Evolutionary conservation across 148 eudicot species (phyloP), one percentile per base, ranked within the genome.

Genomic region (Camellia granthamiana): DNA sequence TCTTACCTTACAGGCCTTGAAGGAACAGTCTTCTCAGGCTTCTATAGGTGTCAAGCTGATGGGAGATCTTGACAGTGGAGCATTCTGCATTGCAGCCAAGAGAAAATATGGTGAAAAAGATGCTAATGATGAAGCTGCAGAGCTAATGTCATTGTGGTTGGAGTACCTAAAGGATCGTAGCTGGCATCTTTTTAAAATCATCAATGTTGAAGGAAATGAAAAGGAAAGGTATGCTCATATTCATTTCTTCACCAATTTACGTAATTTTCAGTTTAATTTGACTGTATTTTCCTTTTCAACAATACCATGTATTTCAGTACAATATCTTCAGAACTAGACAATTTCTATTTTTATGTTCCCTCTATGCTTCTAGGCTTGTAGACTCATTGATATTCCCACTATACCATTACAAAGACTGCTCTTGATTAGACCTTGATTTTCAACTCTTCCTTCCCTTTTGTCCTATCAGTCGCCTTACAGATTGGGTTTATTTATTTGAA

Each of bases 171-270:
- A 78, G 79, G 85, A 89, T 82, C 78, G 89, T 30, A 30, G 78
- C 63, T 91, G 93, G 91, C 86, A 91, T 76, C 93, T 91, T 74
- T 87, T 89, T 77, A 91, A 85, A 79, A 70, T 69, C 38, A 30
- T 0, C 38, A 30, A 30, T 75, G 60, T 81, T 55, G 11, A 77
- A 44, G 82, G 82, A 58, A 63, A 61, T 56, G 56, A 78, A 1
- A 77, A 77, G 3, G 61, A 73, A 38, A 84, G 92, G 89, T 86
- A 81, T 44, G 75, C 1, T 30, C 38, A 30, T 30, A 30, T 0
- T 30, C 52, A n/a, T 44, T 81, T 38, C 19, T 43, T 10, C 16
- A 16, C 72, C 59, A 60, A 18, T 58, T n/a, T 3, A 13, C 15
- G 41, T 55, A 44, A 61, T 18, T 43, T 41, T 30, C 38, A 30